These are phyloP conservation scores for Tripidium arundinaceum DNA, from an alignment of 202 grass and related monocot species.

Conservation along the genomic window DNA sequence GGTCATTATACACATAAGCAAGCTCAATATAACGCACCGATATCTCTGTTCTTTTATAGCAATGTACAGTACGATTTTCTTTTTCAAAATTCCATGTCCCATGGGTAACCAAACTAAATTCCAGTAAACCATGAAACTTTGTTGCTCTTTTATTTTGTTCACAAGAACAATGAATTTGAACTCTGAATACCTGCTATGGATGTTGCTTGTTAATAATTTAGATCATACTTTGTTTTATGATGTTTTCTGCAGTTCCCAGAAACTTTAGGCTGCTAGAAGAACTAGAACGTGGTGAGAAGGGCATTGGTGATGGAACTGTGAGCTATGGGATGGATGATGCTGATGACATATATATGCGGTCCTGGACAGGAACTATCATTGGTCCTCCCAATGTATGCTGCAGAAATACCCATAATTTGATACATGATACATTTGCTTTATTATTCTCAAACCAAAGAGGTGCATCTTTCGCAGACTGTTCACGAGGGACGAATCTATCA, in stretches of 20 bases:
- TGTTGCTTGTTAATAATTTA: background rate
- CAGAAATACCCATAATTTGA: background rate
- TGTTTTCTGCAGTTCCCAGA: conserved; percentile 61
- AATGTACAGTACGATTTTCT: background rate
- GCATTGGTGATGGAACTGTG: conserved; percentile 76
- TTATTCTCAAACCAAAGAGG: conserved; percentile 19
- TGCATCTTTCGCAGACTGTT: conserved; percentile 54
- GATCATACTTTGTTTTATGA: conserved; percentile 19
- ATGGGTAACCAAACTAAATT: background rate
- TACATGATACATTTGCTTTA: conserved; percentile 15
- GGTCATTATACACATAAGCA: background rate
- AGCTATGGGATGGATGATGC: conserved; percentile 89
- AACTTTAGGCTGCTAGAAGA: conserved; percentile 84
- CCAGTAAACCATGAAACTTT: background rate
- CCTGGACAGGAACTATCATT: conserved; percentile 85
- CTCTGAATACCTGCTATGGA: background rate
- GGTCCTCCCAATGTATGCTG: conserved; percentile 63
- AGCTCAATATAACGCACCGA: background rate
- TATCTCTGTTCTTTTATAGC: background rate
- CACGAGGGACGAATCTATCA: conserved; percentile 78
- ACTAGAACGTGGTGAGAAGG: conserved; percentile 77
- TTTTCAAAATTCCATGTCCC: background rate
- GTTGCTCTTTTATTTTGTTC: background rate
- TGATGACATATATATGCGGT: conserved; percentile 80
- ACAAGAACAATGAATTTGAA: background rate